Conservation (phyloP, 208 protist genomes). For the Trypanosoma avium region DNA sequence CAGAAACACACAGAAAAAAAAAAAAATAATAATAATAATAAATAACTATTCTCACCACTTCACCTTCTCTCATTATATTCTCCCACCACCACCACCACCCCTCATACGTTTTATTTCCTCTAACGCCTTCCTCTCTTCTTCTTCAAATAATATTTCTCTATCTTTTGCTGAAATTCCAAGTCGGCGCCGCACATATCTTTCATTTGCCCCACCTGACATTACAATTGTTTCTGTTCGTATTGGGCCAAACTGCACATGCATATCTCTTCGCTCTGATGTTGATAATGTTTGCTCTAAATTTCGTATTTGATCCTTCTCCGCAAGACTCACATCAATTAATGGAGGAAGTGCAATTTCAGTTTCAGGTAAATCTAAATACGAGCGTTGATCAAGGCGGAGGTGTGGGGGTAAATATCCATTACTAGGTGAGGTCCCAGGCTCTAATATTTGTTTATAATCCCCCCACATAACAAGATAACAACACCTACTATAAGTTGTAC, state of each 20-base stretch:
- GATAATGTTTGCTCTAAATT: constrained; percentile 58
- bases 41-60: constrained; percentile 11
- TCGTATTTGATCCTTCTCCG: constrained; percentile 55
- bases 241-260: constrained; percentile 77
- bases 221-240: constrained; percentile 75
- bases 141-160: constrained; percentile 21
- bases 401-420: constrained; percentile 78
- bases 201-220: constrained; percentile 62
- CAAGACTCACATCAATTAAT: constrained; percentile 63
- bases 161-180: constrained; percentile 57
- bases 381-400: constrained; percentile 70
- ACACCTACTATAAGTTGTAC: constrained; percentile 76
- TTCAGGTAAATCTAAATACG: constrained; percentile 70
- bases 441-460: constrained; percentile 80
- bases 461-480: constrained; percentile 81
- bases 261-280: constrained; percentile 55
- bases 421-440: constrained; percentile 67
- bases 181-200: constrained; percentile 77
- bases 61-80: background rate
- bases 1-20: background rate
- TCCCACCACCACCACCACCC: too few species aligned
- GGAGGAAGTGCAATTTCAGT: constrained; percentile 85
- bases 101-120: too few species aligned
- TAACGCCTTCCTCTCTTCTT: constrained; percentile 8
- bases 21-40: too few species aligned